Conservation (phyloP, 805 yeast species). For the Ogataea thermomethanolica region DNA sequence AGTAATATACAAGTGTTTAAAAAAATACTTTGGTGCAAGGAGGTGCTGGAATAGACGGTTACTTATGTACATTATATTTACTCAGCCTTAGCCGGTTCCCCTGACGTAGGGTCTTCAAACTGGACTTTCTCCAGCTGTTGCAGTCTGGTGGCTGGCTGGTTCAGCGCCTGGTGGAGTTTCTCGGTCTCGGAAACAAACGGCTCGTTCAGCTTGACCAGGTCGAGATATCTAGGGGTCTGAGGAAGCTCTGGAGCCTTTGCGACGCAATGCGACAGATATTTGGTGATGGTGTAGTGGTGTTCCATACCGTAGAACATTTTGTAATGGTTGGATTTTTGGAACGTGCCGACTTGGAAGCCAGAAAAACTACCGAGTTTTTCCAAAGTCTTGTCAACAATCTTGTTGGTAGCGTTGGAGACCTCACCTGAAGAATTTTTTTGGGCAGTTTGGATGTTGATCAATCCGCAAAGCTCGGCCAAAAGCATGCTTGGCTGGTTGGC, state of each 20-base stretch:
- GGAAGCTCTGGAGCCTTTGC: conserved; percentile 10
- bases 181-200: conserved; percentile 19
- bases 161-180: conserved; percentile 11
- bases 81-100: conserved; percentile 2
- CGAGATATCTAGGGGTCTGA: conserved; percentile 7
- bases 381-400: conserved; percentile 5
- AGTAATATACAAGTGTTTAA: conserved; percentile 1
- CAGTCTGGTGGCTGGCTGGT: conserved; percentile 7
- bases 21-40: conserved; percentile 1
- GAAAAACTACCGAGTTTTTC: conserved; percentile 3
- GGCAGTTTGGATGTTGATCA: conserved; percentile 12
- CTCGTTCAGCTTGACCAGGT: conserved; percentile 8
- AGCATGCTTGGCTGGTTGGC: conserved; percentile 2
- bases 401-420: not conserved
- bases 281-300: conserved; percentile 20
- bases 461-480: conserved; percentile 14
- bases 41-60: not conserved
- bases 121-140: conserved; percentile 7
- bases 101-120: conserved; percentile 1
- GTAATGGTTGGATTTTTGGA: conserved; percentile 4
- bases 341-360: conserved; percentile 7
- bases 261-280: conserved; percentile 15
- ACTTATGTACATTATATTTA: conserved; percentile 6
- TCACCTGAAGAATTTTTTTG: conserved; percentile 8
- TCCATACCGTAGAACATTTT: conserved; percentile 14